These are phyloP conservation scores for Coelastrella sp. DNA, from an alignment of 139 green algal genomes.

Conservation along the genomic window DNA sequence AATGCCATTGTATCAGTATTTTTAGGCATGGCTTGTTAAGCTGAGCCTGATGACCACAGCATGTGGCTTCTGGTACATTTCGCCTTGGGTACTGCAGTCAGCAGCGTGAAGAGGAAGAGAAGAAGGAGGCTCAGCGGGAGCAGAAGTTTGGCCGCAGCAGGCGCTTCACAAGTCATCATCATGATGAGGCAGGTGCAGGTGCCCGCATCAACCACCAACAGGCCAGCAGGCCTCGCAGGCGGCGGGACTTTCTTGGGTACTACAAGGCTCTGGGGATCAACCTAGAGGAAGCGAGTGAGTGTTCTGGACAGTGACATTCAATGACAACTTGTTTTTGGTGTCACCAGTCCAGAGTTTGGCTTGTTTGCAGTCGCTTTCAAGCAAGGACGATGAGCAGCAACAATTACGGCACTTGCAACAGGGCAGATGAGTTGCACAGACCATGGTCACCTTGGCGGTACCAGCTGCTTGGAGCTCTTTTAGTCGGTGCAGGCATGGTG, in stretches of 20 bases:
- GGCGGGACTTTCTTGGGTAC: conserved; percentile 83
- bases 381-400: no score
- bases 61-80: not conserved
- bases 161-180: not conserved
- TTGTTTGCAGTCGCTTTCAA: no score
- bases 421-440: no score
- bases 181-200: not conserved
- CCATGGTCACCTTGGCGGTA: no score
- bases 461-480: no score
- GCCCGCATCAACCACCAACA: not conserved
- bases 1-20: no score
- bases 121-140: conserved; percentile 12
- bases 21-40: no score
- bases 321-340: not conserved
- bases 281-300: conserved; percentile 9
- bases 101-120: conserved; percentile 33
- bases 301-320: no score
- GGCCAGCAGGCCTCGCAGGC: not conserved
- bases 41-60: not conserved
- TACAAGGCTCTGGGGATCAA: conserved; percentile 80
- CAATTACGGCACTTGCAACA: no score
- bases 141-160: conserved; percentile 34
- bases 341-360: not conserved
- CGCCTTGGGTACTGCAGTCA: not conserved
- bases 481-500: no score